A percentile compares a stretch with the other conserved stretches of the same genome.
Conservation (phyloP, 1,284 basidiomycete genomes). For the Trichosporon sp. region DNA sequence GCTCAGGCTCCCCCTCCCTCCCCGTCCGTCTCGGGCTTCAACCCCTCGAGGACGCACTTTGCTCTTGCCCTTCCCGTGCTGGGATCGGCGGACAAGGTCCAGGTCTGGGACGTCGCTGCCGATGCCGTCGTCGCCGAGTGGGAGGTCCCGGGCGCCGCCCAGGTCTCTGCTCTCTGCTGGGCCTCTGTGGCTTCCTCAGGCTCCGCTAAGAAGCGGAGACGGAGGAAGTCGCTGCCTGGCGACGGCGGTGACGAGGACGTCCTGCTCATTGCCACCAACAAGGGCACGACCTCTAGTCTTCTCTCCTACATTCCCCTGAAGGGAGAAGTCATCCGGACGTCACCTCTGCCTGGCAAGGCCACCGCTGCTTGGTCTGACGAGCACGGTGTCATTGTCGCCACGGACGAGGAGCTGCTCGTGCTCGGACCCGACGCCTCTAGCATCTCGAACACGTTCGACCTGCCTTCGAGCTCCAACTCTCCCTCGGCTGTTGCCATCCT, state of each 20-base stretch:
- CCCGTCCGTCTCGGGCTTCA: constrained; percentile 44
- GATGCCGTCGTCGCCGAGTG: constrained; percentile 46
- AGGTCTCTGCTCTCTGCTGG: constrained; percentile 41
- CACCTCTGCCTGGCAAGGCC: constrained; percentile 30
- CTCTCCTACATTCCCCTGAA: constrained; percentile 32
- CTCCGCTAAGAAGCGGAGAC: constrained; percentile 33
- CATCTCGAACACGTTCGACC: constrained; percentile 32
- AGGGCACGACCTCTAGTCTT: constrained; percentile 24
- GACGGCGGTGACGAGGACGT: constrained; percentile 33
- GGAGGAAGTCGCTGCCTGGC: constrained; percentile 23
- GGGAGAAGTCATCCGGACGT: constrained; percentile 31
- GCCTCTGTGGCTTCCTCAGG: constrained; percentile 23
- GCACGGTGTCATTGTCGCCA: constrained; percentile 31
- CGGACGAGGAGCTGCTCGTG: constrained; percentile 32
- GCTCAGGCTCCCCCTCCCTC: constrained; percentile 42
- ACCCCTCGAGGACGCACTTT: constrained; percentile 41
- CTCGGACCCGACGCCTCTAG: constrained; percentile 33
- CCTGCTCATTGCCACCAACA: constrained; percentile 37
- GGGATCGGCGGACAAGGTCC: constrained; percentile 46
- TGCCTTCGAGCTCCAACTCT: constrained; percentile 27
- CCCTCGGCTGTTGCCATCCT: constrained; percentile 37
- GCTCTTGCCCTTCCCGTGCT: constrained; percentile 45
- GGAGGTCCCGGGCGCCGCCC: constrained; percentile 45
- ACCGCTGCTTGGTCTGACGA: constrained; percentile 39
- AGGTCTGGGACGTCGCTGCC: constrained; percentile 45